Conservation (phyloP, 2,329 filamentous ascomycete genomes). For the Amauroascus niger region DNA sequence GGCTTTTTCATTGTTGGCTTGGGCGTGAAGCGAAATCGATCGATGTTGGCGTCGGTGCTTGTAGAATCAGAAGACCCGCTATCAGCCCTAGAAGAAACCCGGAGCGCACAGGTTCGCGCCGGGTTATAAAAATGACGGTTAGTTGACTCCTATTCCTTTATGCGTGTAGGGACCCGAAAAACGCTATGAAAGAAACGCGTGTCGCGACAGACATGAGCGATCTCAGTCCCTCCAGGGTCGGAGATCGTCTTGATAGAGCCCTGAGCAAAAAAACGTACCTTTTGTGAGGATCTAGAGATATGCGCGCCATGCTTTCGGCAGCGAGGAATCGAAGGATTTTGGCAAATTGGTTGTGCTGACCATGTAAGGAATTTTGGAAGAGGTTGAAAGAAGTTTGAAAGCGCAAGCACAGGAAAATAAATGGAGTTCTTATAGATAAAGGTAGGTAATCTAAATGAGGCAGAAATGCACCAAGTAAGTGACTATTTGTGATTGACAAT, state of each 20-base stretch:
- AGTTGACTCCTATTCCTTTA: background rate
- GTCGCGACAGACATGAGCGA: no score
- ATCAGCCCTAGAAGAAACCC: background rate
- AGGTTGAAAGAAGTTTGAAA: background rate
- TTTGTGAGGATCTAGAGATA: slow-evolving; percentile 1
- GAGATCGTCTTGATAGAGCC: no score
- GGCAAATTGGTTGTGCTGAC: background rate
- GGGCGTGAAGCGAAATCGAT: slow-evolving; percentile 36
- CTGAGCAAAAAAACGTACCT: slow-evolving; percentile 1
- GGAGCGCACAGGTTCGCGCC: background rate
- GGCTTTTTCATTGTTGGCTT: slow-evolving; percentile 26
- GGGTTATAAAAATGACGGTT: background rate
- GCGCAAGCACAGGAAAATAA: background rate
- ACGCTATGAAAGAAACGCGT: no score
- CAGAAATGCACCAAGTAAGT: background rate
- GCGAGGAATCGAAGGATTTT: background rate
- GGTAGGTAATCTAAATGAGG: background rate
- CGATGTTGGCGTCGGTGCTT: background rate
- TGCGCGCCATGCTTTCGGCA: background rate
- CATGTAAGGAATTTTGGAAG: background rate
- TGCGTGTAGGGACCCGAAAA: background rate
- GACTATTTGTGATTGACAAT: background rate
- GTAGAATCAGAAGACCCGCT: background rate
- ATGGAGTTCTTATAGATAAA: background rate
- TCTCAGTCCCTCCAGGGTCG: no score